Evolutionary conservation across 2,329 filamentous ascomycete species (phyloP), one percentile per base, ranked within the genome.

Genomic region (Aspergillus floridensis): DNA sequence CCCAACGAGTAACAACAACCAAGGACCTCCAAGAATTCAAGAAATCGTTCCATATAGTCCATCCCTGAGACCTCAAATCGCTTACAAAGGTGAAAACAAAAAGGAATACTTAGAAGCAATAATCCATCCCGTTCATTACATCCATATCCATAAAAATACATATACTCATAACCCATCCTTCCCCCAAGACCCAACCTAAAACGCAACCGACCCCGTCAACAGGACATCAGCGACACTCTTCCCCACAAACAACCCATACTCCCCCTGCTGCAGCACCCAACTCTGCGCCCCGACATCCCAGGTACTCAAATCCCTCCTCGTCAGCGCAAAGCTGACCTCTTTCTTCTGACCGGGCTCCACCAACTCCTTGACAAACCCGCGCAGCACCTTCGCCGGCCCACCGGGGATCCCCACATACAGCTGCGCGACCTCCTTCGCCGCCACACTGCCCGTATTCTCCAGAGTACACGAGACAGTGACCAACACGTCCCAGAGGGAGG

Each of bases 361-460:
- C 1, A 65, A 63, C 2, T 81, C 66, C 70, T 85, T 85, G 6
- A 81, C 77, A 60, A 86, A 86, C 53, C 74, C 82, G 64, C 82
- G 74, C 5, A 84, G 74, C 65, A 81, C 79, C 60, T 67, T 61
- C 5, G 50, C 46, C 7, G 58, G 16, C 24, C 60, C 6, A 24
- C 66, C 69, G 73, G 75, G 81, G 68, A 81, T 76, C 1, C 67
- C 68, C 19, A 86, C 69, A 66, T 87, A 87, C 3, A 87, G 73
- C 71, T 87, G 84, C 4, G 82, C 75, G 1, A 86, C 81, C 11
- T 81, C 77, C 1, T 79, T 77, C 11, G 82, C 84, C 24, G 72
- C 68, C 1, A 77, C 65, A 0, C 64, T 56, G 21, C 84, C 84
- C 0, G 78, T 81, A 72, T 87, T 87, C 26, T 70, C 71, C 5